Conservation (phyloP, 306 rosid genomes). For the Nissolia schottii region DNA sequence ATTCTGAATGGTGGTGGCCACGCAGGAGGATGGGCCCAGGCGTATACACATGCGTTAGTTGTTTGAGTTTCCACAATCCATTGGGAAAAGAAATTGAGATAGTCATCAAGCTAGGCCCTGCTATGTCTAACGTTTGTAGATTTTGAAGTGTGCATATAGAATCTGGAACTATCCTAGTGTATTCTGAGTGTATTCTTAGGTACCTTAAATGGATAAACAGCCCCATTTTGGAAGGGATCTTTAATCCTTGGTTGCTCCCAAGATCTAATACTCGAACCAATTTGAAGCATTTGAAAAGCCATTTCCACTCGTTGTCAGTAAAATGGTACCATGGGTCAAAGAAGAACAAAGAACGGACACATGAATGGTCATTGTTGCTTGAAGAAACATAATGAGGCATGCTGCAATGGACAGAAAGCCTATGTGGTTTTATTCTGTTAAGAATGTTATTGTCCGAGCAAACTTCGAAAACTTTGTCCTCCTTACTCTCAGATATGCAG, state of each 20-base stretch:
- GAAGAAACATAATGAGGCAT: constrained; percentile 3
- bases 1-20: not conserved
- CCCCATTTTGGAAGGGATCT: not conserved
- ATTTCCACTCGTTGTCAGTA: not conserved
- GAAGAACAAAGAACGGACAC: constrained; percentile 18
- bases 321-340: not conserved
- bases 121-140: constrained; percentile 7
- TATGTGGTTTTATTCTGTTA: not conserved
- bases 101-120: fast-evolving
- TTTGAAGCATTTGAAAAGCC: constrained; percentile 6
- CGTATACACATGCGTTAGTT: not conserved
- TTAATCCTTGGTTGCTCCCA: not conserved
- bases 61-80: not conserved
- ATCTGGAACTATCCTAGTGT: not conserved
- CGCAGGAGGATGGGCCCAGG: not conserved
- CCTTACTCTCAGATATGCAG: constrained; percentile 19
- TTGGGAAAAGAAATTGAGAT: not conserved
- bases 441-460: not conserved
- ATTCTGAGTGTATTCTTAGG: not conserved
- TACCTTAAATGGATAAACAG: constrained; percentile 23
- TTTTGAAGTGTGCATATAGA: constrained; percentile 19
- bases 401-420: constrained; percentile 8
- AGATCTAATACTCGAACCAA: constrained; percentile 20
- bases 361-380: constrained; percentile 6
- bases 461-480: not conserved